Evolutionary conservation across 179 eudicot species (phyloP).

Genomic region (Amaranthus tricolor): DNA sequence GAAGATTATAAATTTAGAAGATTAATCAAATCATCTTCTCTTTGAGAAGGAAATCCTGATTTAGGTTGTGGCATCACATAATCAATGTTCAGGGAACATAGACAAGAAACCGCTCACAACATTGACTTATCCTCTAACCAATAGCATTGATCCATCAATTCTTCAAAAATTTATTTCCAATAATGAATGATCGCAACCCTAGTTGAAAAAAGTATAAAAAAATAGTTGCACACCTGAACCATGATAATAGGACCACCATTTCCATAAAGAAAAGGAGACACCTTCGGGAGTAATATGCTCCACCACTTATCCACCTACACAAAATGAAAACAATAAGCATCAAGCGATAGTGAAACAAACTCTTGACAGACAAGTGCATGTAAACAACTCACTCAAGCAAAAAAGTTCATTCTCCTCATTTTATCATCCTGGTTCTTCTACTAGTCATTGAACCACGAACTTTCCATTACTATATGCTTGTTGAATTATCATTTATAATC

Average conservation of each 20-base stretch:
- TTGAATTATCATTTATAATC: no score
- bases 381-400: constrained; percentile 2
- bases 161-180: neutral
- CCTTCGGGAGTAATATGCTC: constrained; percentile 69
- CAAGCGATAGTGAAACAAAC: constrained; percentile 14
- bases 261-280: constrained; percentile 68
- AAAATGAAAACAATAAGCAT: constrained; percentile 15
- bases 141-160: neutral
- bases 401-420: neutral
- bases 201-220: constrained; percentile 3
- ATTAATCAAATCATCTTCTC: neutral
- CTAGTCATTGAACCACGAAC: no score
- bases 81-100: neutral
- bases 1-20: neutral
- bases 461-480: no score
- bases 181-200: neutral
- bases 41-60: neutral
- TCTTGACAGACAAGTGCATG: neutral
- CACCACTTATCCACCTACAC: constrained; percentile 86
- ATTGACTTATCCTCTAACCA: neutral
- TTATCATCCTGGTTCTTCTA: no score
- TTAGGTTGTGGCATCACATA: neutral
- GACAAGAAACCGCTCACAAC: neutral
- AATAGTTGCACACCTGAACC: constrained; percentile 68
- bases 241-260: constrained; percentile 92